phyloP scores from a whole-genome alignment of 306 rosid species.

The Cucumis cinereus region DNA sequence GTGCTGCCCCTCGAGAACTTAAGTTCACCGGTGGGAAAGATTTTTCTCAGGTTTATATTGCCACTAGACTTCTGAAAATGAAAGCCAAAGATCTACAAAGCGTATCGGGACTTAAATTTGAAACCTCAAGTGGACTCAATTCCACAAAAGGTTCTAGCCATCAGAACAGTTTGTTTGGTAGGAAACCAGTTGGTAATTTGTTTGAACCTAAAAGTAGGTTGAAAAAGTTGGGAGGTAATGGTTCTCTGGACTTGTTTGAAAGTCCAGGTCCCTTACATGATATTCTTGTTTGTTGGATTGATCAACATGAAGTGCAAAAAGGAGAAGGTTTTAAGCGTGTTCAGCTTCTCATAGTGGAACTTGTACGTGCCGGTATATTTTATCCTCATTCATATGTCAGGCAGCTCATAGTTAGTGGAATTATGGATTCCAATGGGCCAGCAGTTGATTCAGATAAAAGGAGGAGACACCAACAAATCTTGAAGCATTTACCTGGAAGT shows the following conservation, averaged over 20 bases:
- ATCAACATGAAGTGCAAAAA: slow-evolving; percentile 75
- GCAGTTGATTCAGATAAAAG: slow-evolving; percentile 41
- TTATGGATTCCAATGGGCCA: slow-evolving; percentile 52
- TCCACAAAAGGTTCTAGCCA: slow-evolving; percentile 26
- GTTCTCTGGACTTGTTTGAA: slow-evolving; percentile 37
- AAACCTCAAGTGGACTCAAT: slow-evolving; percentile 16
- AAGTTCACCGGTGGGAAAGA: slow-evolving; percentile 80
- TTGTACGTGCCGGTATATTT: slow-evolving; percentile 66
- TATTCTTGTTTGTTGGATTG: slow-evolving; percentile 93
- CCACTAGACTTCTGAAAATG: slow-evolving; percentile 60
- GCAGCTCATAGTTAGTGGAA: slow-evolving; percentile 85
- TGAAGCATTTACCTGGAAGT: slow-evolving; percentile 61
- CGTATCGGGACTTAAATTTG: slow-evolving; percentile 27
- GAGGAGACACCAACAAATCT: slow-evolving; percentile 54
- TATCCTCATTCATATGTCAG: slow-evolving; percentile 83
- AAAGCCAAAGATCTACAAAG: slow-evolving; percentile 41
- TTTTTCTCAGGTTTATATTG: slow-evolving; percentile 67
- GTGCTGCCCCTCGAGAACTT: slow-evolving; percentile 38
- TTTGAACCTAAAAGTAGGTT: slow-evolving; percentile 25
- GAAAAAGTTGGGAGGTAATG: slow-evolving; percentile 19
- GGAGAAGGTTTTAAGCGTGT: slow-evolving; percentile 74
- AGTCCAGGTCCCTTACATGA: slow-evolving; percentile 95
- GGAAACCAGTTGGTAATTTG: slow-evolving; percentile 16
- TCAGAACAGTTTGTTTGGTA: slow-evolving; percentile 22
- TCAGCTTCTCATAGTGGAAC: slow-evolving; percentile 68